These are phyloP conservation scores for Hyphopichia khmerensis DNA, from an alignment of 1,139 yeast species.

Conservation along the genomic window DNA sequence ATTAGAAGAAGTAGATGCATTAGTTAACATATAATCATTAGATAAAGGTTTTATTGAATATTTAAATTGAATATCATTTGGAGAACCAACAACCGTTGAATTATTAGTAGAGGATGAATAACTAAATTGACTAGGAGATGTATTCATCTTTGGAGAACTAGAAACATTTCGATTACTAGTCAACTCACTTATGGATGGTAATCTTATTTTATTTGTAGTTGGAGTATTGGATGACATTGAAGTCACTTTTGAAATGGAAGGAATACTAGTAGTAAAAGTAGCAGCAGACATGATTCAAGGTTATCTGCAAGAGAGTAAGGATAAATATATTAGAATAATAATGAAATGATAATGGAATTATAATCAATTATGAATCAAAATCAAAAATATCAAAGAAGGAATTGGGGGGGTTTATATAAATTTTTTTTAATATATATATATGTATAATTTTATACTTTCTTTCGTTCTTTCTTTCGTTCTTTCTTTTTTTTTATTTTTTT, in stretches of 20 bases:
- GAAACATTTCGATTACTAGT: conserved; percentile 19
- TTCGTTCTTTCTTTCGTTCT: too few species aligned
- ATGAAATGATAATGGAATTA: too few species aligned
- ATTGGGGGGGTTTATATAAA: too few species aligned
- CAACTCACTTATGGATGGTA: conserved; percentile 38
- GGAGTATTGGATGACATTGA: neutral
- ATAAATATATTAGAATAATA: too few species aligned
- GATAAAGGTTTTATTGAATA: conserved; percentile 12
- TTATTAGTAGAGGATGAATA: conserved; percentile 6
- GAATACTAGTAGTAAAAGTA: neutral
- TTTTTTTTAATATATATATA: neutral
- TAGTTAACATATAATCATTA: conserved; percentile 13
- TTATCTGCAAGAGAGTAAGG: neutral
- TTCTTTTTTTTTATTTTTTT: too few species aligned
- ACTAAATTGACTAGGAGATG: conserved; percentile 6
- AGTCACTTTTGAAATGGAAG: neutral
- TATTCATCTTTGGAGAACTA: conserved; percentile 7
- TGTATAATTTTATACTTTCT: too few species aligned
- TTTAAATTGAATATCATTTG: conserved; percentile 7
- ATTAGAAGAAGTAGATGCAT: conserved; percentile 1
- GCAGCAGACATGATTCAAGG: neutral
- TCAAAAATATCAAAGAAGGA: too few species aligned
- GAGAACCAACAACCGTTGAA: conserved; percentile 1
- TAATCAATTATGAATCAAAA: too few species aligned
- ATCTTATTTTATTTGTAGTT: conserved; percentile 14